These are phyloP conservation scores for Suillus clintonianus DNA, from an alignment of 768 basidiomycete species.

Conservation along the genomic window DNA sequence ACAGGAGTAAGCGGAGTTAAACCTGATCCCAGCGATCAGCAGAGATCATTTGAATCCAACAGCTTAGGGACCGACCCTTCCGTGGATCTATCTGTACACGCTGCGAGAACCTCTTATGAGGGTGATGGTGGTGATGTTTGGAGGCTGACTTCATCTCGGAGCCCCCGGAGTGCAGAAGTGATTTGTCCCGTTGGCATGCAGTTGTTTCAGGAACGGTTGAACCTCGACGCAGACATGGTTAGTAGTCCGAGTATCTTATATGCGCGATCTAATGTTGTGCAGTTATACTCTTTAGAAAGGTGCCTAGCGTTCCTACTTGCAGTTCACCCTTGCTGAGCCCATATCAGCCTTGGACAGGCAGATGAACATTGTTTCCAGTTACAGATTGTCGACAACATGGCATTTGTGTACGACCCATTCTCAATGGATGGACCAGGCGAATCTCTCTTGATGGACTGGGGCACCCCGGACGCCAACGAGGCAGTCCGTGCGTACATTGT, in stretches of 20 bases:
- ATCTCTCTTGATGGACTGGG: slow-evolving; percentile 59
- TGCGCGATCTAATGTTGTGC: neutral
- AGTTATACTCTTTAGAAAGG: slow-evolving; percentile 34
- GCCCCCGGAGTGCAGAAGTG: slow-evolving; percentile 36
- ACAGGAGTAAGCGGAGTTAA: neutral
- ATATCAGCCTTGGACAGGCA: slow-evolving; percentile 35
- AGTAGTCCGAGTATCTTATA: slow-evolving; percentile 16
- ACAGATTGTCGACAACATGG: slow-evolving; percentile 39
- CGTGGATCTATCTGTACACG: slow-evolving; percentile 4
- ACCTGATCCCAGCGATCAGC: neutral
- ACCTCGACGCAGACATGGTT: slow-evolving; percentile 43
- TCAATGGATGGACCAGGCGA: slow-evolving; percentile 47
- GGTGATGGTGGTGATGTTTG: slow-evolving; percentile 27
- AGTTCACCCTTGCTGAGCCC: slow-evolving; percentile 1
- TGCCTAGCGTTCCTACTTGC: slow-evolving; percentile 3
- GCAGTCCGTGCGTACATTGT: slow-evolving; percentile 37
- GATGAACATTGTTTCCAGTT: slow-evolving; percentile 46
- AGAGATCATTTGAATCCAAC: neutral
- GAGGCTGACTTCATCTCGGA: slow-evolving; percentile 43
- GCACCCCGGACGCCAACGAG: slow-evolving; percentile 35
- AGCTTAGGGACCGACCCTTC: slow-evolving; percentile 6
- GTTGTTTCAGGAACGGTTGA: slow-evolving; percentile 27
- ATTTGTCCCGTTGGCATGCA: slow-evolving; percentile 33
- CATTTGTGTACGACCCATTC: slow-evolving; percentile 58
- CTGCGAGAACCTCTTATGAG: slow-evolving; percentile 7